These are phyloP conservation scores for Panaeolus papilionaceus DNA, from an alignment of 768 basidiomycete genomes.

Conservation along the genomic window DNA sequence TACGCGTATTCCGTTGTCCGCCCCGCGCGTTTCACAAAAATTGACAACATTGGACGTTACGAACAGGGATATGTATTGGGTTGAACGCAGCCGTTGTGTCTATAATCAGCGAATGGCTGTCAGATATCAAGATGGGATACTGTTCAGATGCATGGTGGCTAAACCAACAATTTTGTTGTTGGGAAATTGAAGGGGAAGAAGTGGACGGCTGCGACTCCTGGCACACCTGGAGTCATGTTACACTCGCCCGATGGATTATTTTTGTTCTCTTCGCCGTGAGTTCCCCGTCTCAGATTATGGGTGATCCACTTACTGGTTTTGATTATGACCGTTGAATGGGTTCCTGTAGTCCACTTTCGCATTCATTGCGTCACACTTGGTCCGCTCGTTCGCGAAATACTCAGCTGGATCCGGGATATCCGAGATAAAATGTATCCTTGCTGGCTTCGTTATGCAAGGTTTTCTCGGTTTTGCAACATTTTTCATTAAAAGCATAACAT, in stretches of 20 bases:
- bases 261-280: constrained; percentile 92
- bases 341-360: constrained; percentile 72
- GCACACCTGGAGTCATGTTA: constrained; percentile 85
- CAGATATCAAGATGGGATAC: constrained; percentile 97
- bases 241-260: constrained; percentile 77
- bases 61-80: constrained; percentile 86
- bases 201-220: constrained; percentile 88
- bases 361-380: constrained; percentile 88
- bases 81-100: constrained; percentile 94
- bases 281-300: constrained; percentile 21
- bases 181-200: constrained; percentile 89
- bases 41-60: constrained; percentile 8
- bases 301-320: background rate
- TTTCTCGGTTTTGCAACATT: constrained; percentile 92
- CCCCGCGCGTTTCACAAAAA: background rate
- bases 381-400: constrained; percentile 88
- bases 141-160: constrained; percentile 99
- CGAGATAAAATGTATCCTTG: constrained; percentile 97
- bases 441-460: constrained; percentile 97
- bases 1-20: constrained; percentile 44
- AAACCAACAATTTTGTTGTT: constrained; percentile 97
- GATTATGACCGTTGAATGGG: background rate
- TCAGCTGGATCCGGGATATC: constrained; percentile 98
- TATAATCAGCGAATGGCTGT: constrained; percentile 96
- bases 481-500: constrained; percentile 90